A percentile compares a stretch with the other conserved stretches of the same genome.
Evolutionary conservation across 495 filamentous ascomycete species (phyloP).

Genomic region (Hyphodiscus hymeniophilus): DNA sequence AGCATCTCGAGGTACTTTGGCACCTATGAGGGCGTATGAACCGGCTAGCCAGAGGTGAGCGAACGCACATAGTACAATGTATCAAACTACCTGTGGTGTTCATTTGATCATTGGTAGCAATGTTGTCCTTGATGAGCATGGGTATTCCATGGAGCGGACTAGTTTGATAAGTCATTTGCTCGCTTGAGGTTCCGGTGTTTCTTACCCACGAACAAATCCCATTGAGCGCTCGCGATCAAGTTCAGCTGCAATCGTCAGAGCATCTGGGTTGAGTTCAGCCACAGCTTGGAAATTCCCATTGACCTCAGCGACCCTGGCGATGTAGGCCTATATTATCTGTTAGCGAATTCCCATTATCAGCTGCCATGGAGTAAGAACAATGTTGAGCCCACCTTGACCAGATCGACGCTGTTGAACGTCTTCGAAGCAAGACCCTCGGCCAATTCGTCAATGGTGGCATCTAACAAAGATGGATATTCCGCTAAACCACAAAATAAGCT

Average conservation of each 20-base stretch:
- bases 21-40: constrained; percentile 46
- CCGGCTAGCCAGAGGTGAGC: constrained; percentile 8
- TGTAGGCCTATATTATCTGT: constrained; percentile 24
- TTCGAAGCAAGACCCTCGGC: constrained; percentile 35
- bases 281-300: constrained; percentile 29
- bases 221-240: constrained; percentile 40
- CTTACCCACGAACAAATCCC: constrained; percentile 30
- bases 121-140: constrained; percentile 61
- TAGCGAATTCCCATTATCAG: background rate
- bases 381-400: constrained; percentile 41
- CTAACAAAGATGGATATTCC: constrained; percentile 34
- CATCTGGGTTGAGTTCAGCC: constrained; percentile 35
- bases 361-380: too few relatives aligned
- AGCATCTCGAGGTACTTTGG: constrained; percentile 54
- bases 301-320: constrained; percentile 32
- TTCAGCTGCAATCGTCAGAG: constrained; percentile 31
- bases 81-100: constrained; percentile 39
- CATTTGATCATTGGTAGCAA: constrained; percentile 58
- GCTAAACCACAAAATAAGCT: background rate
- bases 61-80: background rate
- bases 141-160: constrained; percentile 58
- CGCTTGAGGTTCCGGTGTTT: constrained; percentile 35
- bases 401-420: constrained; percentile 45
- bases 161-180: constrained; percentile 28
- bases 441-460: constrained; percentile 46